Base-by-base conservation (phyloP, 441 rosid genomes). In the Flueggea neowawraea region DNA sequence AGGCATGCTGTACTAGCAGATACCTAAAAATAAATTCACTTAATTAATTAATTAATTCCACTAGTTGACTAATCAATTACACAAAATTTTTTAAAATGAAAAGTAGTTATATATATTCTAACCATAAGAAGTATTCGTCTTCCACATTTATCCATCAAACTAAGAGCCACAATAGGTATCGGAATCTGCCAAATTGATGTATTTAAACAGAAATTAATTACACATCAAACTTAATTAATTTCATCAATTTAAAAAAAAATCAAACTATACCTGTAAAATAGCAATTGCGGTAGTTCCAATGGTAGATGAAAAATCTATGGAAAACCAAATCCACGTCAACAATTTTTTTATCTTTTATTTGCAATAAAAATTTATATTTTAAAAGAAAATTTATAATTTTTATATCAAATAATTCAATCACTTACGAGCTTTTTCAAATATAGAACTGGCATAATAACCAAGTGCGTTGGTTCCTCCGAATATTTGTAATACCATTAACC, bases 61-160 rank as follows among this genome's bases (percentile, higher is more conserved):
- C 28, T 22, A 22, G 2, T 22, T 22, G 28, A 22, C 28, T 22
- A 22, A 22, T 22, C 28, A 22, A 22, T 22, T 22, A 22, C 28
- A 22, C 28, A 22, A 22, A 22, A 22, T n/a, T n/a, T n/a, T n/a
- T n/a, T 6, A 6, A 43, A 47, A 4, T 14, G 9, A 47, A 47
- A 47, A 47, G 7, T 12, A 31, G 9, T 22, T 22, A 43, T 10
- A 12, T 14, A 51, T 12, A 50, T 54, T 33, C 77, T 56, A 54
- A 81, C 90, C 83, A 83, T 52, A 17, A 87, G 80, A 13, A 87
- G 83, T 36, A 73, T 77, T 31, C 84, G 69, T 73, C 95, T 79
- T 41, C 91, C 89, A 2, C 60, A 70, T 73, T 64, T 78, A 57
- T 85, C 91, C 66, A 84, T 69, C 64, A 85, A 76, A 22, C 80